These are phyloP conservation scores for Zygosaccharomyces bisporus DNA, from an alignment of 805 yeast species.

Conservation along the genomic window DNA sequence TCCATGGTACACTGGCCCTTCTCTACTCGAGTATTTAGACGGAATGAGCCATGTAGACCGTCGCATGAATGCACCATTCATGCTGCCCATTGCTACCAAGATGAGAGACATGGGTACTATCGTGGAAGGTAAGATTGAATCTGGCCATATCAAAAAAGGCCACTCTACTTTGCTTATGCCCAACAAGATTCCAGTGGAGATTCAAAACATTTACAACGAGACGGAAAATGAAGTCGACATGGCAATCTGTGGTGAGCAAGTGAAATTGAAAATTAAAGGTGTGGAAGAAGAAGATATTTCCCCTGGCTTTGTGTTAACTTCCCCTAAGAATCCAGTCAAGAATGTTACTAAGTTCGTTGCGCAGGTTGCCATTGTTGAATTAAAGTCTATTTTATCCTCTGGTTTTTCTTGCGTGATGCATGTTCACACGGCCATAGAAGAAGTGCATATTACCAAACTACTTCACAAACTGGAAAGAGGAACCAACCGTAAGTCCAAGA, in stretches of 20 bases:
- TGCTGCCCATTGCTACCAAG: slow-evolving; percentile 93
- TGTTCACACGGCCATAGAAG: slow-evolving; percentile 97
- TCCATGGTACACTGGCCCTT: slow-evolving; percentile 94
- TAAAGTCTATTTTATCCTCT: slow-evolving; percentile 87
- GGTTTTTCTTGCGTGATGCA: slow-evolving; percentile 99
- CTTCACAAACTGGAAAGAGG: slow-evolving; percentile 95
- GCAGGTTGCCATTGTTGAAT: slow-evolving; percentile 93
- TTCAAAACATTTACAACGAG: slow-evolving; percentile 84
- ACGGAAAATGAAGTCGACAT: slow-evolving; percentile 89
- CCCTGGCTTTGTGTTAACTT: slow-evolving; percentile 87
- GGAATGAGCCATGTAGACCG: slow-evolving; percentile 76
- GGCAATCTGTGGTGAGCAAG: slow-evolving; percentile 96
- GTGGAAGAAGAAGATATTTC: slow-evolving; percentile 95
- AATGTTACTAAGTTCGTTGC: slow-evolving; percentile 91
- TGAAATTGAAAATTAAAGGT: slow-evolving; percentile 87
- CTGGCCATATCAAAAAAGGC: slow-evolving; percentile 87
- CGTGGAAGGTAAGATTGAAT: slow-evolving; percentile 97
- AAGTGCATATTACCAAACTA: slow-evolving; percentile 74
- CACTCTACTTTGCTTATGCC: slow-evolving; percentile 84
- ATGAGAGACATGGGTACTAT: slow-evolving; percentile 97
- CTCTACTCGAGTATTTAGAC: slow-evolving; percentile 87
- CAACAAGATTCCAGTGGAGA: slow-evolving; percentile 77
- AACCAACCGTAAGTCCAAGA: slow-evolving; percentile 92
- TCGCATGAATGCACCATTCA: slow-evolving; percentile 89
- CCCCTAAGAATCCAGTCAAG: slow-evolving; percentile 81